Evolutionary conservation across 179 eudicot species (phyloP).

Genomic region (Nepenthes alata): DNA sequence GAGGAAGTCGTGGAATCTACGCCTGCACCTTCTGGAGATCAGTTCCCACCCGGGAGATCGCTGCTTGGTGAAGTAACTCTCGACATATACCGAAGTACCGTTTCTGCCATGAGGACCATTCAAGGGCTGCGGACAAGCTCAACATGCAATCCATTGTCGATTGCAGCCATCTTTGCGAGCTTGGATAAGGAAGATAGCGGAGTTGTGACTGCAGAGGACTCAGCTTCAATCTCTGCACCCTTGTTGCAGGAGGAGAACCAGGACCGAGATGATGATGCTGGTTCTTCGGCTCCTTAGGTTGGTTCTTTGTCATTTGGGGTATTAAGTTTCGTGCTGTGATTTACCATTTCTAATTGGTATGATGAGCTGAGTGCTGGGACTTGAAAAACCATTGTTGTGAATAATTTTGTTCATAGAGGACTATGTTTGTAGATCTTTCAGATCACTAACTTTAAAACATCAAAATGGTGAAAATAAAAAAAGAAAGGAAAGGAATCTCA

Average conservation of each 20-base stretch:
- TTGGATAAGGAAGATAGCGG: constrained; percentile 60
- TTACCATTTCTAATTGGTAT: too few species aligned
- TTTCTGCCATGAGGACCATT: constrained; percentile 74
- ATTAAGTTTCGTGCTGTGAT: too few species aligned
- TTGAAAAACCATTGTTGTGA: too few species aligned
- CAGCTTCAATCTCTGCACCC: constrained; percentile 27
- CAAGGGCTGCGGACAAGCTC: constrained; percentile 77
- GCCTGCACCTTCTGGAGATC: constrained; percentile 15
- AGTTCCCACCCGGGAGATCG: constrained; percentile 20
- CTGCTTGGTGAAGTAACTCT: constrained; percentile 38
- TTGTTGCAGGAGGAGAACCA: constrained; percentile 17
- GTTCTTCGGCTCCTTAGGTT: constrained; percentile 8
- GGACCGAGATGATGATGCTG: constrained; percentile 16
- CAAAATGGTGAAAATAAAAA: too few species aligned
- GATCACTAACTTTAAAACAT: too few species aligned
- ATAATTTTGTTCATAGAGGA: too few species aligned
- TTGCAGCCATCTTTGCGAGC: constrained; percentile 53
- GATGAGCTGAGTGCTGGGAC: too few species aligned
- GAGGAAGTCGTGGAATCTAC: constrained; percentile 72
- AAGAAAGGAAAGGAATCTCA: too few species aligned
- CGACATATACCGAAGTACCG: constrained; percentile 56
- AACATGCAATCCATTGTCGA: constrained; percentile 63
- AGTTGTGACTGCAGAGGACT: constrained; percentile 65
- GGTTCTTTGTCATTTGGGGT: too few species aligned
- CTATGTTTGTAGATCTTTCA: too few species aligned